phyloP scores from a whole-genome alignment of 83 land plant genomes.

The Diphasiastrum complanatum region DNA sequence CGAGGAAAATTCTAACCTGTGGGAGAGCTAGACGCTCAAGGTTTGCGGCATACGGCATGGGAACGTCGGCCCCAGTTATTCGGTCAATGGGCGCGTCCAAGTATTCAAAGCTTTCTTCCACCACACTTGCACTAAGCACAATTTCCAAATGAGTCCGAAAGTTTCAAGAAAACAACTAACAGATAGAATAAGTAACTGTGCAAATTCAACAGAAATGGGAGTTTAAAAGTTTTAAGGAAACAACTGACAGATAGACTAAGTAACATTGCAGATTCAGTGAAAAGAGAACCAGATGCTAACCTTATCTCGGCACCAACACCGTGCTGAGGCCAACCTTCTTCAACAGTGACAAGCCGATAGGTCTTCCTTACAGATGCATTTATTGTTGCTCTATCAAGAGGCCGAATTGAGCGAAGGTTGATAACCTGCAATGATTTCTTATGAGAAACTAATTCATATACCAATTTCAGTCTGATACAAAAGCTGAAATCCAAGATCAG shows the following conservation, averaged over 20 bases:
- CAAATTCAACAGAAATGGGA: no score
- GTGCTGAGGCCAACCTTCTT: slow-evolving; percentile 97
- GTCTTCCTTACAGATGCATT: slow-evolving; percentile 96
- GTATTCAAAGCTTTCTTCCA: slow-evolving; percentile 89
- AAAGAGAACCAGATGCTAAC: slow-evolving; percentile 26
- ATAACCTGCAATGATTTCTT: slow-evolving; percentile 47
- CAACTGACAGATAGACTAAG: neutral
- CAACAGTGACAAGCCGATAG: slow-evolving; percentile 77
- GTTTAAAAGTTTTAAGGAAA: neutral
- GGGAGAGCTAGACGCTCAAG: slow-evolving; percentile 90
- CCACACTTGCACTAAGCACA: slow-evolving; percentile 51
- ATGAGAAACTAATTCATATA: no score
- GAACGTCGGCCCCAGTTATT: slow-evolving; percentile 88
- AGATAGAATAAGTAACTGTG: no score
- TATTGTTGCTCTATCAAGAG: slow-evolving; percentile 81
- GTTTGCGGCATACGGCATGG: slow-evolving; percentile 97
- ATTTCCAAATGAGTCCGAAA: neutral
- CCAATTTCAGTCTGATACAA: no score
- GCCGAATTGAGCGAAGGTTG: slow-evolving; percentile 84
- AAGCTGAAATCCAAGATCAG: neutral
- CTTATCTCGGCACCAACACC: slow-evolving; percentile 96
- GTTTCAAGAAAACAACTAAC: neutral
- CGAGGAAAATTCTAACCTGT: slow-evolving; percentile 45
- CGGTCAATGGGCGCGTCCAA: slow-evolving; percentile 94
- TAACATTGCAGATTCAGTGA: neutral